phyloP scores from a whole-genome alignment of 257 asterid species.

The Lavandula angustifolia region DNA sequence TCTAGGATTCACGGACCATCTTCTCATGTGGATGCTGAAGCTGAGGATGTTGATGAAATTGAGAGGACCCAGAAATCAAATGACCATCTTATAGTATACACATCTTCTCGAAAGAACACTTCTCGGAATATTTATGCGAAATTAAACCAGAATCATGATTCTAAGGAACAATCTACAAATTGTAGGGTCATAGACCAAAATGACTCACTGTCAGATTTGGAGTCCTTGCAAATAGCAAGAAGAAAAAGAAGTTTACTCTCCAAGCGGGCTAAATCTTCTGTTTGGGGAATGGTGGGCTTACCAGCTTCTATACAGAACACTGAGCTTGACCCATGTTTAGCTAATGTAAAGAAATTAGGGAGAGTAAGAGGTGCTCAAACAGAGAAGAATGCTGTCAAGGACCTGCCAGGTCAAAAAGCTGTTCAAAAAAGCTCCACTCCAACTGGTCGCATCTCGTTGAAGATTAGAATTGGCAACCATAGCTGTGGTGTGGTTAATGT shows the following conservation, averaged over 20 bases:
- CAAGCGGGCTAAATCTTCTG: conserved; percentile 54
- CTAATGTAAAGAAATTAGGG: conserved; percentile 39
- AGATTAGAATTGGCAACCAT: conserved; percentile 66
- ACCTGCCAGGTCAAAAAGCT: conserved; percentile 42
- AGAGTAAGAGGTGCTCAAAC: conserved; percentile 40
- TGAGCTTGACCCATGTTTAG: conserved; percentile 36
- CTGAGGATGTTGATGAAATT: conserved; percentile 39
- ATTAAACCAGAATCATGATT: conserved; percentile 37
- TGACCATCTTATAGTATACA: conserved; percentile 37
- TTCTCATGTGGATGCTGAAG: conserved; percentile 32
- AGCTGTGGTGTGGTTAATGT: conserved; percentile 40
- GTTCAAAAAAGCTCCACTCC: conserved; percentile 41
- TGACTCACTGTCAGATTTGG: conserved; percentile 41
- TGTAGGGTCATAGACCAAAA: conserved; percentile 37
- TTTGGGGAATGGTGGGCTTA: conserved; percentile 53
- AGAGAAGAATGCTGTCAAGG: conserved; percentile 40
- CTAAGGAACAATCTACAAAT: conserved; percentile 35
- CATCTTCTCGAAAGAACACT: conserved; percentile 44
- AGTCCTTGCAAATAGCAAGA: conserved; percentile 53
- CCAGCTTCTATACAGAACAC: conserved; percentile 43
- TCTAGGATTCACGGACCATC: conserved; percentile 30
- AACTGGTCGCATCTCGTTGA: conserved; percentile 64
- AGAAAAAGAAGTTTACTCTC: conserved; percentile 57
- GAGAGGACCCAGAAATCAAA: conserved; percentile 38
- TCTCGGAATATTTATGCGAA: conserved; percentile 24